Base-by-base conservation (phyloP, 2,329 filamentous ascomycete species). In the Camillea tinctor region DNA sequence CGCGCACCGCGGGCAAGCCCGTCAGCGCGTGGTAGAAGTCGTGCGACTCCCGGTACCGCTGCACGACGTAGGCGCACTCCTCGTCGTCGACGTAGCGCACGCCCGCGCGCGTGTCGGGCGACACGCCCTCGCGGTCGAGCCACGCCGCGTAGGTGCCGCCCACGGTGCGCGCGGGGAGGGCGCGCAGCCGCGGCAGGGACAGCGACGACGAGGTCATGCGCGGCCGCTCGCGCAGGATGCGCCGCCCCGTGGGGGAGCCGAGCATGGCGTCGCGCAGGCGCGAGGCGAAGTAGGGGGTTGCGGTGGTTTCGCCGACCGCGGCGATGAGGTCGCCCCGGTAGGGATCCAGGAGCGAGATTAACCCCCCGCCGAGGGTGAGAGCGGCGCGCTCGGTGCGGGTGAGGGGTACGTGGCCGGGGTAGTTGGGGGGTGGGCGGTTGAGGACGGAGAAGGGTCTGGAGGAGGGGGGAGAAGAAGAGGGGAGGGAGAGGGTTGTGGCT, bases 11-110 rank as follows among this genome's bases (percentile, higher is more conserved):
- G 0, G 95, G 95, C 53, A 99, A 78, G 0, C 94, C 94, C 0
- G 93, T 97, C 56, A 99, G 81, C 0, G 95, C 94, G 75, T 99
- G 95, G 79, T 96, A 97, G 77, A 99, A 97, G 75, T 99, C 95
- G 75, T 99, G 95, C 67, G 91, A 96, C 77, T 99, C 95, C 63
- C 95, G 88, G 76, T 99, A 99, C 57, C 95, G 87, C 80, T 98
- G 95, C 91, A 99, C 96, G 19, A 98, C 95, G 79, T 98, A 99
- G 40, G 95, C 95, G 74, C 93, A 96, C 77, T 99, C 95, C 68
- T 90, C 88, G 72, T 98, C 89, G 75, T 98, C 93, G 63, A 99
- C 93, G 78, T 96, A 98, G 56, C 91, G 87, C 49, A 99, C 95
- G 1, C 76, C 74, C 49, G 89, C 81, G 52, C 95, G 87, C 6